These are phyloP conservation scores for Nemania serpens DNA, from an alignment of 2,329 filamentous ascomycete species.

Conservation along the genomic window DNA sequence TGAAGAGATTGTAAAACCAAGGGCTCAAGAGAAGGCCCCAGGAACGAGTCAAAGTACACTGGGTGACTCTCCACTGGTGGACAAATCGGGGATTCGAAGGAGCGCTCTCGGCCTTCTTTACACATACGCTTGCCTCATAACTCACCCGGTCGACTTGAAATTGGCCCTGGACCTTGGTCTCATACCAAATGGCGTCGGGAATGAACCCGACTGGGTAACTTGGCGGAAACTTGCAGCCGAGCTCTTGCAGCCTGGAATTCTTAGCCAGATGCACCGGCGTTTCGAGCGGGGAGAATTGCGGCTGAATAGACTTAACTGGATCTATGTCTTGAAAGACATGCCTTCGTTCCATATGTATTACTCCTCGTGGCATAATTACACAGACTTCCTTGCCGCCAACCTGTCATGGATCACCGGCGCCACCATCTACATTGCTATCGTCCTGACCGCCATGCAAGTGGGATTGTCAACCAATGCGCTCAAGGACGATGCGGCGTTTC, in stretches of 20 bases:
- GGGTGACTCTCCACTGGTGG: not conserved
- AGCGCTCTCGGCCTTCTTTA: not conserved
- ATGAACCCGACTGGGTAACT: not conserved
- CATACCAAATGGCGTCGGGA: not conserved
- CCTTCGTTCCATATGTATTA: not conserved
- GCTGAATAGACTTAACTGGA: not conserved
- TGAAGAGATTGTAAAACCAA: not conserved
- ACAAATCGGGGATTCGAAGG: not conserved
- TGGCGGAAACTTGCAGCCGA: not conserved
- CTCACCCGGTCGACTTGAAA: not conserved
- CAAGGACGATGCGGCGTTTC: conserved; percentile 44
- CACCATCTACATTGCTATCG: conserved; percentile 49
- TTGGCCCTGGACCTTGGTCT: not conserved
- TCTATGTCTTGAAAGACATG: not conserved
- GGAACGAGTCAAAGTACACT: not conserved
- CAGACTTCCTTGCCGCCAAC: not conserved
- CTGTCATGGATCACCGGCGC: conserved; percentile 39
- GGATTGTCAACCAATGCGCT: conserved; percentile 47
- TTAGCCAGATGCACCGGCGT: not conserved
- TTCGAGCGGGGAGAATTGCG: conserved; percentile 2
- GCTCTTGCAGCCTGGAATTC: not conserved
- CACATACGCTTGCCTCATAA: not conserved
- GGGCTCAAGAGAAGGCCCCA: not conserved
- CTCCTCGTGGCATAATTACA: not conserved
- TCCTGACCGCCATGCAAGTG: conserved; percentile 57